These are phyloP conservation scores for Kondoa malvinella DNA, from an alignment of 768 basidiomycete species.

Conservation along the genomic window DNA sequence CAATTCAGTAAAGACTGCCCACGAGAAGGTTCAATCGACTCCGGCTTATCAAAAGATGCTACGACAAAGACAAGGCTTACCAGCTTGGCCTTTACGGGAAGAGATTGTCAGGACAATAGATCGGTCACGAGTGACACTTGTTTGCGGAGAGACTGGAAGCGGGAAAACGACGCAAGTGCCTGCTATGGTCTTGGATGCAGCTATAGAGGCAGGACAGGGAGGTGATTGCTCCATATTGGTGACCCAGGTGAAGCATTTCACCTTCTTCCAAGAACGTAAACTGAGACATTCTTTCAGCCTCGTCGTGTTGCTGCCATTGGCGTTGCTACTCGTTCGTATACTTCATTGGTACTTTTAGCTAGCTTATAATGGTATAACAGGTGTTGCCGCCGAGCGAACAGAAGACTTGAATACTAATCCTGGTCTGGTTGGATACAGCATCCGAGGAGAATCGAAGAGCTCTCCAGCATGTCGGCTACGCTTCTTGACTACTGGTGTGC, in stretches of 20 bases:
- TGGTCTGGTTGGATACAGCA: constrained; percentile 62
- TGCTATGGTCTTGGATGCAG: constrained; percentile 71
- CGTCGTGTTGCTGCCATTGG: constrained; percentile 74
- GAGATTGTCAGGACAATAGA: constrained; percentile 47
- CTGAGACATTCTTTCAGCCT: constrained; percentile 33
- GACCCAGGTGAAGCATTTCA: constrained; percentile 43
- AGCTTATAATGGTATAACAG: background rate
- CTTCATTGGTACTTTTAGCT: background rate
- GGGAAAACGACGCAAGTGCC: constrained; percentile 80
- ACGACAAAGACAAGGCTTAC: constrained; percentile 44
- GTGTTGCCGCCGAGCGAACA: constrained; percentile 57
- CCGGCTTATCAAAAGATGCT: constrained; percentile 46
- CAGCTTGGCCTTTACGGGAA: constrained; percentile 54
- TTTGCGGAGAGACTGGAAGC: constrained; percentile 82
- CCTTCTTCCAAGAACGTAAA: background rate
- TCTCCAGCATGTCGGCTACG: constrained; percentile 52
- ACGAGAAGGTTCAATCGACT: background rate
- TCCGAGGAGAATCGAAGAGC: constrained; percentile 66
- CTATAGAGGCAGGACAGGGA: constrained; percentile 48
- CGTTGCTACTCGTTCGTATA: constrained; percentile 44
- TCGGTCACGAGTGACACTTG: constrained; percentile 51
- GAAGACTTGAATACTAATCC: constrained; percentile 49
- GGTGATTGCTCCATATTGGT: constrained; percentile 57
- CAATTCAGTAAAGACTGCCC: background rate
- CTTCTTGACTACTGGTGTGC: constrained; percentile 90